Evolutionary conservation across 225 moss, liverwort and hornwort species (phyloP), one percentile per base, ranked within the genome.

Genomic region (Rhytidiadelphus loreus): DNA sequence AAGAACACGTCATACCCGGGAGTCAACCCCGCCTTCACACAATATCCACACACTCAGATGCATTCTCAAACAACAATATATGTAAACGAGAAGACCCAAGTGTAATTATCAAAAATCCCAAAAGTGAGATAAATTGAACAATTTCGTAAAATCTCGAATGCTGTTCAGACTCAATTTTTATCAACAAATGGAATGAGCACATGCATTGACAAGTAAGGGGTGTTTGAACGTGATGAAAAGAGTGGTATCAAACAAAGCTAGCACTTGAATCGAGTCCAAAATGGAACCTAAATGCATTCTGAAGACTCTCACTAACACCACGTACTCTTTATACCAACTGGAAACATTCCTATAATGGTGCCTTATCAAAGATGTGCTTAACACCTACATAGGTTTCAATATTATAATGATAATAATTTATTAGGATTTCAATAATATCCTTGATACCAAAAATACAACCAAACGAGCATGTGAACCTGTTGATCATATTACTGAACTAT

Each of bases 1-100:
- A 93, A 89, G n/a, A 77, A 60, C 57, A 93, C 93, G 39, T 72
- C 21, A 73, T 91, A 93, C n/a, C 43, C 24, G 0, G 61, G 74
- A 29, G 9, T 41, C 8, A 92, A 63, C 33, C 93, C 93, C 56
- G 18, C 91, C 93, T 93, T 43, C 1, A 59, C 57, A 12, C 61
- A 88, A 53, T 15, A 74, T 37, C 53, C 84, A 72, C 82, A 56
- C 17, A 43, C 1, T 69, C 15, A 57, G 39, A 83, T 19, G 8
- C n/a, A 39, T 53, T 55, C 16, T 33, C 62, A 62, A 62, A 62
- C 62, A 81, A 23, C 23, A 50, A 26, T 8, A 82, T 35, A n/a
- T n/a, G n/a, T n/a, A n/a, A n/a, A 35, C 35, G 4, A 28, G 44
- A 81, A 33, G 46, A 33, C 16, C 61, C 81, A 24, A 48, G 33